Evolutionary conservation across 2,329 filamentous ascomycete genomes (phyloP), one percentile per base, ranked within the genome.

Genomic region (Cryphonectria nitschkei): DNA sequence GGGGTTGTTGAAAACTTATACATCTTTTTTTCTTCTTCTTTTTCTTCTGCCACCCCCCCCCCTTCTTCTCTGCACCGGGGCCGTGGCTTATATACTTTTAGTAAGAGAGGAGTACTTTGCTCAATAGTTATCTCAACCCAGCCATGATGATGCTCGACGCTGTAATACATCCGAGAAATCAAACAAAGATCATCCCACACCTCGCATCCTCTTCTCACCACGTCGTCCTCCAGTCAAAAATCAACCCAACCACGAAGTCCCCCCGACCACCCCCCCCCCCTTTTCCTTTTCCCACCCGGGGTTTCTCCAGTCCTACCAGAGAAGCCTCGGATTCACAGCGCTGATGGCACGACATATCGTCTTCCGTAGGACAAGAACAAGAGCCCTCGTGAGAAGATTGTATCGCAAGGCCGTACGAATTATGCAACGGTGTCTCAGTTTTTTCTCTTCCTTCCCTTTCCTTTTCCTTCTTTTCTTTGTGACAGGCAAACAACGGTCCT

Each of bases 401-500:
- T 34, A 61, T 39, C 19, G 26, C 22, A 37, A 14, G 13, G 68
- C 68, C n/a, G 37, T 65, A 68, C 60, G 26, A 39, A 41, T 65
- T 61, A 61, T 68, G 65, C 64, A 56, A 70, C 29, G n/a, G 5
- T 65, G 67, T 69, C 61, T 65, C 61, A 39, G 32, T 26, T n/a
- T 11, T 7, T 46, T 22, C 8, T 50, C n/a, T n/a, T 3, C 22
- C 11, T 50, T 3, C 3, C 8, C 3, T 22, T 50, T 50, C 9
- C 7, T 39, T 11, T 39, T 11, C 37, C 37, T 39, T 39, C 37
- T 39, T 13, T 9, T n/a, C 6, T 63, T 61, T 62, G 68, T 70
- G 65, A 68, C 52, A 65, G 60, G 65, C 68, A 72, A 72, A 72
- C 68, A 41, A 41, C 58, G 29, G 19, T 60, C 26, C 22, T 68